Evolutionary conservation across 2,329 filamentous ascomycete genomes (phyloP).

Genomic region (Botryosphaeria dothidea): DNA sequence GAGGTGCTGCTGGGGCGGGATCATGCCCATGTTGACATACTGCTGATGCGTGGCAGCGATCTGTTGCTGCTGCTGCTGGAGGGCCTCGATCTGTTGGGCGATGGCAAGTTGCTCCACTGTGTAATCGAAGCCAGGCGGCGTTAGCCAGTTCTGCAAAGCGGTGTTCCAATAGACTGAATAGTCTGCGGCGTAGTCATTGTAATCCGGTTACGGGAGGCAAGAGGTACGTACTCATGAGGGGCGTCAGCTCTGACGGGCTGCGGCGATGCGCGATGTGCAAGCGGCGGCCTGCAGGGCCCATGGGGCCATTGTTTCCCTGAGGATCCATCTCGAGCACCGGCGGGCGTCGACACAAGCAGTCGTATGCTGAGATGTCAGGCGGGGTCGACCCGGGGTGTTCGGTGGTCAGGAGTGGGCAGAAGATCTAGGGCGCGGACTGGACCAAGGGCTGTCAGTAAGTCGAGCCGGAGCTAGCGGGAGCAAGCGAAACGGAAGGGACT

Average conservation of each 20-base stretch:
- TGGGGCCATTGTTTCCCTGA: constrained; percentile 54
- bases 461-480: constrained; percentile 17
- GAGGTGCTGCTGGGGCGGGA: constrained; percentile 80
- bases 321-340: constrained; percentile 42
- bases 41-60: constrained; percentile 96
- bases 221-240: constrained; percentile 84
- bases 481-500: constrained; percentile 17
- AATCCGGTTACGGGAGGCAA: constrained; percentile 31
- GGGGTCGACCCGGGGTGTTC: constrained; percentile 9
- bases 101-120: constrained; percentile 96
- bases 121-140: constrained; percentile 24
- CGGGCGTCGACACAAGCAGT: constrained; percentile 8
- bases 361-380: constrained; percentile 8
- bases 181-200: constrained; percentile 8
- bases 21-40: constrained; percentile 96
- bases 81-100: constrained; percentile 95
- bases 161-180: neutral
- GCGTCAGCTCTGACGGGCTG: constrained; percentile 95
- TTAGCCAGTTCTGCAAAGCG: constrained; percentile 20
- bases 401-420: constrained; percentile 14
- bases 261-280: constrained; percentile 96
- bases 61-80: constrained; percentile 97
- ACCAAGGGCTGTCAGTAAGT: constrained; percentile 7
- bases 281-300: constrained; percentile 79
- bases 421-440: constrained; percentile 13